phyloP scores from a whole-genome alignment of 192 early-diverging fungal genomes.

The Coemansia sp. region DNA sequence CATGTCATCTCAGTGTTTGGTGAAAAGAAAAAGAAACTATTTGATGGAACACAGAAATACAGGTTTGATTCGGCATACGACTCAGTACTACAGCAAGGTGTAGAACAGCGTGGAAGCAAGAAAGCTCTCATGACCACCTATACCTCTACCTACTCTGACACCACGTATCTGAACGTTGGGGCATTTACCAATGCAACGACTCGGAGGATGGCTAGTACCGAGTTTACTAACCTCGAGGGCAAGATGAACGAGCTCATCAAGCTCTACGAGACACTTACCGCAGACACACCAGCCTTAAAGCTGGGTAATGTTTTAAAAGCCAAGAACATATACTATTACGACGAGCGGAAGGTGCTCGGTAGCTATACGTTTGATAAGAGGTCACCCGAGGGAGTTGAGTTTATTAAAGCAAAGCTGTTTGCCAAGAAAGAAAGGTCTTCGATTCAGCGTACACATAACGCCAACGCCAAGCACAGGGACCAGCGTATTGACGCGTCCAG shows the following conservation, averaged over 20 bases:
- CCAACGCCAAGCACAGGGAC: background rate
- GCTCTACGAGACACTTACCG: background rate
- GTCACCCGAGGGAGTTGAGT: conserved; percentile 1
- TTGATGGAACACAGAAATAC: no score
- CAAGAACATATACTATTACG: conserved; percentile 2
- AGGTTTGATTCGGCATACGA: background rate
- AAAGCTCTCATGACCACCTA: background rate
- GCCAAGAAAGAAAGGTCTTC: background rate
- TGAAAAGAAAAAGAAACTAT: background rate
- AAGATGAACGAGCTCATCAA: background rate
- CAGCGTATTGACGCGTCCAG: background rate
- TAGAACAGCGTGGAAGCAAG: background rate
- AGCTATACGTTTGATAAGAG: background rate
- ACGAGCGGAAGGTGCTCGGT: background rate
- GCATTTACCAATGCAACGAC: background rate
- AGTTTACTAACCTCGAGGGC: background rate
- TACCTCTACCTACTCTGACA: background rate
- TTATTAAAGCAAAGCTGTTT: background rate
- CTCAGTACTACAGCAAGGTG: background rate
- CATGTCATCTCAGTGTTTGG: background rate
- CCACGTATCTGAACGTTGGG: background rate
- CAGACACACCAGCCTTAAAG: background rate
- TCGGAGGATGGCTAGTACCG: background rate
- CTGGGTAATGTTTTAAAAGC: background rate
- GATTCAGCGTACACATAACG: background rate